A percentile compares a stretch with the other conserved stretches of the same genome.
Evolutionary conservation across 2,329 filamentous ascomycete genomes (phyloP).

Genomic region (Diaporthe citri): DNA sequence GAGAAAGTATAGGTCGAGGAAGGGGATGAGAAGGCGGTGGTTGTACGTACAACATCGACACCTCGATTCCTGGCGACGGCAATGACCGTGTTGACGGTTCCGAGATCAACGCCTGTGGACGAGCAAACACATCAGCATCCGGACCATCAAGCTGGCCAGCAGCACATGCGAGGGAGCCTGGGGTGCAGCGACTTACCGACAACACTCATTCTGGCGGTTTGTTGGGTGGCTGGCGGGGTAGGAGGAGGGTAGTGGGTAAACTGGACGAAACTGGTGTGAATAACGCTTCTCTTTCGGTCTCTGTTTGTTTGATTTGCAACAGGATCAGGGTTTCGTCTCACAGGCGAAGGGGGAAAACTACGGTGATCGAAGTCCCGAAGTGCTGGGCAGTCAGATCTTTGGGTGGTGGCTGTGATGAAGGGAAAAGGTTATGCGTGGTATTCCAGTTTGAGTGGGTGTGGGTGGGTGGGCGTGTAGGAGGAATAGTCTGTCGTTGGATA

Average conservation of each 20-base stretch:
- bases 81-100: constrained; percentile 96
- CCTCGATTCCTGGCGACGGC: constrained; percentile 98
- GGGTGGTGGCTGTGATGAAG: constrained; percentile 17
- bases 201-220: constrained; percentile 64
- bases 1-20: not conserved
- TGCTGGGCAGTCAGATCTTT: constrained; percentile 16
- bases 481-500: constrained; percentile 13
- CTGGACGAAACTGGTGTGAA: constrained; percentile 28
- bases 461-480: constrained; percentile 5
- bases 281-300: not conserved
- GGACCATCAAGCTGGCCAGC: constrained; percentile 22
- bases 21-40: constrained; percentile 31
- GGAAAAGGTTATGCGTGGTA: not conserved
- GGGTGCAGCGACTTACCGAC: constrained; percentile 58
- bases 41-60: constrained; percentile 92
- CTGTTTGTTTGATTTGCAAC: not conserved
- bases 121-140: constrained; percentile 39
- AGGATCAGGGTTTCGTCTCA: not conserved
- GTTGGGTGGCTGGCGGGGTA: constrained; percentile 38
- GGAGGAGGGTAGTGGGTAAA: constrained; percentile 40
- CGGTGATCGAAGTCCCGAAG: not conserved
- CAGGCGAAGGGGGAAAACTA: not conserved
- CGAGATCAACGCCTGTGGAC: constrained; percentile 85
- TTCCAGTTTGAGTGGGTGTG: constrained; percentile 1
- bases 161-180: not conserved